Evolutionary conservation across 129 eudicot species (phyloP).

Genomic region (Scalesia atractyloides): DNA sequence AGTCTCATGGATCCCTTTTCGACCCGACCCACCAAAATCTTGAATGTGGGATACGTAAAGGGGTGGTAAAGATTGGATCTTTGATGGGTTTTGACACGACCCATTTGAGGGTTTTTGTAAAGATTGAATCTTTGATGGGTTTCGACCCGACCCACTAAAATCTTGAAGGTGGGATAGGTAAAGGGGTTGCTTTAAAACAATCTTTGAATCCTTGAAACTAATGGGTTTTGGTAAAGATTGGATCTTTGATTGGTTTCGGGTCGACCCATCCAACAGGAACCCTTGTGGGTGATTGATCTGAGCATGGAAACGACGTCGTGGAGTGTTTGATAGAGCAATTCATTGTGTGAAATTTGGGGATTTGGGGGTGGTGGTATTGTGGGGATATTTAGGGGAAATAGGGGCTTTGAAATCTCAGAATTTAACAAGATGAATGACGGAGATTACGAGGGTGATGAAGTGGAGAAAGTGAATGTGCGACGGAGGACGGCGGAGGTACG

Average conservation of each 20-base stretch:
- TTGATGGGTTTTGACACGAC: slow-evolving; percentile 4
- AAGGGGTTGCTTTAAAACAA: slow-evolving; percentile 8
- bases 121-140: neutral
- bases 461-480: slow-evolving; percentile 11
- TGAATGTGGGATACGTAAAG: slow-evolving; percentile 23
- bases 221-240: neutral
- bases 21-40: slow-evolving; percentile 34
- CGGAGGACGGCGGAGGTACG: slow-evolving; percentile 16
- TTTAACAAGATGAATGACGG: slow-evolving; percentile 23
- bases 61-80: slow-evolving; percentile 4
- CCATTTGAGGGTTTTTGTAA: slow-evolving; percentile 9
- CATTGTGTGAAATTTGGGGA: slow-evolving; percentile 25
- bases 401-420: slow-evolving; percentile 31
- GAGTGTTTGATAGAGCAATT: slow-evolving; percentile 24
- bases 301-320: slow-evolving; percentile 12
- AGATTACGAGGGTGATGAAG: slow-evolving; percentile 15
- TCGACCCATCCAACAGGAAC: neutral
- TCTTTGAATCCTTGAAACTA: too few relatives aligned
- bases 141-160: slow-evolving; percentile 29
- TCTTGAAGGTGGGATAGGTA: slow-evolving; percentile 7
- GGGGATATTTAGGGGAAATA: slow-evolving; percentile 10
- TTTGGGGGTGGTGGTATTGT: neutral
- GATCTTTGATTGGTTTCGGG: slow-evolving; percentile 14
- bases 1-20: slow-evolving; percentile 11
- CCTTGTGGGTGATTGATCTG: slow-evolving; percentile 31